Evolutionary conservation across 2,329 filamentous ascomycete species (phyloP).

Genomic region (Sphaerulina musiva): DNA sequence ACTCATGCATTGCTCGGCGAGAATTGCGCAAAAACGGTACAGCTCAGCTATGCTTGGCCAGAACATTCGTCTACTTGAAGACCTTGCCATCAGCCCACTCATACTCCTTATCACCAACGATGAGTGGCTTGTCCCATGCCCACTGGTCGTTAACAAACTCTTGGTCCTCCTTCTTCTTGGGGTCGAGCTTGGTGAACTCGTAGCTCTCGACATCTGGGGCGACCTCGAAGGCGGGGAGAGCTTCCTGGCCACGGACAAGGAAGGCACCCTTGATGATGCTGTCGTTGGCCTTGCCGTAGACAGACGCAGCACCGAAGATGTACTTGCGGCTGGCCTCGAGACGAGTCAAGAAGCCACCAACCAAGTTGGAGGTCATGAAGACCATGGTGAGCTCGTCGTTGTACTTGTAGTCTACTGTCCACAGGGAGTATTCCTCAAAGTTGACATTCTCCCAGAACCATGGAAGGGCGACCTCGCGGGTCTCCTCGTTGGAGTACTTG

Average conservation of each 20-base stretch:
- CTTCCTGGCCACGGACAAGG: slow-evolving; percentile 86
- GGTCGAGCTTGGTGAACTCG: slow-evolving; percentile 93
- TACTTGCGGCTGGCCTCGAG: slow-evolving; percentile 97
- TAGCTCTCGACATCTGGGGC: slow-evolving; percentile 97
- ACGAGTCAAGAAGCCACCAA: slow-evolving; percentile 94
- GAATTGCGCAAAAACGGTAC: background rate
- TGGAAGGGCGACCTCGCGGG: slow-evolving; percentile 71
- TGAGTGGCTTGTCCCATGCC: slow-evolving; percentile 82
- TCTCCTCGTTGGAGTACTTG: slow-evolving; percentile 94
- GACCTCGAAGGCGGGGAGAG: slow-evolving; percentile 82
- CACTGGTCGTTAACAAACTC: slow-evolving; percentile 81
- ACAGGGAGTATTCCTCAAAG: slow-evolving; percentile 92
- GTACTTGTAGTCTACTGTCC: slow-evolving; percentile 96
- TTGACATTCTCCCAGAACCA: slow-evolving; percentile 99
- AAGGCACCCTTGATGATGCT: slow-evolving; percentile 90
- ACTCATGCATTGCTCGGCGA: slow-evolving; percentile 1
- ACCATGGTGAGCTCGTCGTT: slow-evolving; percentile 93
- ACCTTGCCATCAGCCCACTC: slow-evolving; percentile 89
- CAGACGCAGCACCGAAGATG: slow-evolving; percentile 83
- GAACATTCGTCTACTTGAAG: slow-evolving; percentile 68
- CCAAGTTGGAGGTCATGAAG: slow-evolving; percentile 99
- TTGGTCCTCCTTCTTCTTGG: slow-evolving; percentile 73
- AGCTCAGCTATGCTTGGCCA: background rate
- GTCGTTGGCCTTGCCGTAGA: slow-evolving; percentile 84
- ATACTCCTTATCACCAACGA: slow-evolving; percentile 80